Evolutionary conservation across 2,329 filamentous ascomycete species (phyloP).

Genomic region (Incumbomyces lentus): DNA sequence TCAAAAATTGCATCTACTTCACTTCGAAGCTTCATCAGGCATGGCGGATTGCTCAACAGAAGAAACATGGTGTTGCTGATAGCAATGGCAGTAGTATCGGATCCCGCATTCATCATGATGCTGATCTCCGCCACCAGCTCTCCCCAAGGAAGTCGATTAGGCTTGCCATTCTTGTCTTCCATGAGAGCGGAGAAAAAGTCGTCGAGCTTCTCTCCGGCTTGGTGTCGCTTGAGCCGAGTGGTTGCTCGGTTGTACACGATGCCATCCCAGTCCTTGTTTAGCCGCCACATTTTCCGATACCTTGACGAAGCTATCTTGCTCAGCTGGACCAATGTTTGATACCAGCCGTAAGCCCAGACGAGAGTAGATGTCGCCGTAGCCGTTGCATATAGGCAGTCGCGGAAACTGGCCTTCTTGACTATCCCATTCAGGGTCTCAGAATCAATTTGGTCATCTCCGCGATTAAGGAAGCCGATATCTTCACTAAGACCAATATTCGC

Average conservation of each 20-base stretch:
- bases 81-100: conserved; percentile 13
- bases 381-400: conserved; percentile 14
- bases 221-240: conserved; percentile 36
- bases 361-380: neutral
- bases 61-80: conserved; percentile 35
- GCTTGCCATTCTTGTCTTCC: conserved; percentile 32
- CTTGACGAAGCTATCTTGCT: conserved; percentile 3
- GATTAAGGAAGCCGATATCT: conserved; percentile 40
- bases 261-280: conserved; percentile 30
- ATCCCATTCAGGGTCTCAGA: conserved; percentile 32
- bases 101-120: conserved; percentile 21
- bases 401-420: conserved; percentile 36
- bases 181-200: conserved; percentile 47
- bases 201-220: conserved; percentile 40
- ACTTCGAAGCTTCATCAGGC: conserved; percentile 11
- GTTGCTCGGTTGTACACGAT: conserved; percentile 36
- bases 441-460: conserved; percentile 37
- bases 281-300: conserved; percentile 9
- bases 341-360: neutral
- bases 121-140: conserved; percentile 8
- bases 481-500: conserved; percentile 43
- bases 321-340: neutral
- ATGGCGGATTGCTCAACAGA: conserved; percentile 38
- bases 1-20: conserved; percentile 40
- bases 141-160: conserved; percentile 31